phyloP scores from a whole-genome alignment of 2,329 filamentous ascomycete genomes.

The Daldinia sp. region DNA sequence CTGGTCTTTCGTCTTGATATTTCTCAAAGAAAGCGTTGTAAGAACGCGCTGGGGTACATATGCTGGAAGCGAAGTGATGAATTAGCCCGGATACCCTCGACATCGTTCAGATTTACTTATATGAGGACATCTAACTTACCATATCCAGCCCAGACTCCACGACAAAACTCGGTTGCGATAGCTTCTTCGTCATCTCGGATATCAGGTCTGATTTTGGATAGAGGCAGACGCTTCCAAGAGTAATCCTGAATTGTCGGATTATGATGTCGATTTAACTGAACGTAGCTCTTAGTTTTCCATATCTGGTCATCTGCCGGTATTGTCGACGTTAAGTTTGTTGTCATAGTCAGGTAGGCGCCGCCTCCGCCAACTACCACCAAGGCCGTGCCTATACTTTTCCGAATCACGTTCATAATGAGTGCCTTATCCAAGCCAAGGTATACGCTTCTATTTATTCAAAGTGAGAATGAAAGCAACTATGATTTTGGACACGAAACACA shows the following conservation, averaged over 20 bases:
- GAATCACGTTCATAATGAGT: conserved; percentile 28
- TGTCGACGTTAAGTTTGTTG: conserved; percentile 32
- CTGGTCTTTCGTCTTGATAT: conserved; percentile 67
- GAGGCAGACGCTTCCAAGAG: conserved; percentile 35
- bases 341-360: conserved; percentile 23
- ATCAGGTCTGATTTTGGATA: conserved; percentile 38
- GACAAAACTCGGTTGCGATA: conserved; percentile 35
- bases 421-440: too few species aligned
- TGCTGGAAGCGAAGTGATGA: conserved; percentile 8
- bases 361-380: conserved; percentile 14
- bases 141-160: conserved; percentile 38
- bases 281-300: conserved; percentile 23
- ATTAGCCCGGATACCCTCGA: conserved; percentile 8
- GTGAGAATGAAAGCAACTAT: not conserved
- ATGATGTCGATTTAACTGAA: conserved; percentile 22
- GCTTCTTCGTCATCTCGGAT: conserved; percentile 36
- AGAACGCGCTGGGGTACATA: conserved; percentile 39
- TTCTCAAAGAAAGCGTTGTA: conserved; percentile 53
- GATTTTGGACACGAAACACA: not conserved
- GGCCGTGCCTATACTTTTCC: conserved; percentile 21
- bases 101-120: not conserved
- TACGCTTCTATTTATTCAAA: not conserved
- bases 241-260: conserved; percentile 40
- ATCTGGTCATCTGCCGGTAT: conserved; percentile 36
- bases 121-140: conserved; percentile 26